Conservation (phyloP, 2,329 filamentous ascomycete species). For the Calonectria hawksworthii region DNA sequence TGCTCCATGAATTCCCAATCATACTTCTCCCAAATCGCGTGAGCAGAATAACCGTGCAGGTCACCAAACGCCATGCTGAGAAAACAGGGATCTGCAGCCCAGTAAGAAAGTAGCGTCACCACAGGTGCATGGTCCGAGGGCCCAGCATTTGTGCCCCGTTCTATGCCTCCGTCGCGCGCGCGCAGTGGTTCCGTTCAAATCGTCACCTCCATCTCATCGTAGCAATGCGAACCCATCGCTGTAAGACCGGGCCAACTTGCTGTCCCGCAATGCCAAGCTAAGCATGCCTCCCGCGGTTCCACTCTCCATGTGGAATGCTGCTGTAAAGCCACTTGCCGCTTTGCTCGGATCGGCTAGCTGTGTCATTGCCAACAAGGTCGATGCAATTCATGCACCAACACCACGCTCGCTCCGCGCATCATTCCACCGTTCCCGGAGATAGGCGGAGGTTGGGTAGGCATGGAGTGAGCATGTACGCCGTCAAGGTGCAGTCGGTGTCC, state of each 20-base stretch:
- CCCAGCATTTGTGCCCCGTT: slow-evolving; percentile 26
- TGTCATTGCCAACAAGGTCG: neutral
- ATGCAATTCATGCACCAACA: slow-evolving; percentile 6
- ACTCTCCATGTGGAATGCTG: slow-evolving; percentile 2
- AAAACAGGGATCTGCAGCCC: slow-evolving; percentile 42
- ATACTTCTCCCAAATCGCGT: slow-evolving; percentile 22
- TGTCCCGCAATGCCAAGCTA: slow-evolving; percentile 3
- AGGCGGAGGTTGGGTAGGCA: slow-evolving; percentile 26
- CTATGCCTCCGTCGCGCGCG: slow-evolving; percentile 23
- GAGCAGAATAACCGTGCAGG: slow-evolving; percentile 34
- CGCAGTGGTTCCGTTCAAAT: slow-evolving; percentile 32
- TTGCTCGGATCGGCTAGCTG: slow-evolving; percentile 11
- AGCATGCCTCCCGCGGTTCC: slow-evolving; percentile 1
- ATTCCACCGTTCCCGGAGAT: slow-evolving; percentile 28
- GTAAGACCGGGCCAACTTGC: slow-evolving; percentile 28
- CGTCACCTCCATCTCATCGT: slow-evolving; percentile 31
- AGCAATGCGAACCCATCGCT: slow-evolving; percentile 26
- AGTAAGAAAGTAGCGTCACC: slow-evolving; percentile 46
- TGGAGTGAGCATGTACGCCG: slow-evolving; percentile 30
- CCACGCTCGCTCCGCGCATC: neutral
- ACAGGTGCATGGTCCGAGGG: slow-evolving; percentile 33
- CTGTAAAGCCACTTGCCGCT: neutral
- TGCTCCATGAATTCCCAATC: slow-evolving; percentile 27
- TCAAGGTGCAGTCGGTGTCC: slow-evolving; percentile 20
- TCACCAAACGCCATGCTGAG: slow-evolving; percentile 32